A percentile compares a stretch with the other conserved stretches of the same genome.
These are phyloP conservation scores for Deuterostichococcus epilithicus DNA, from an alignment of 139 green algal species.

Conservation along the genomic window DNA sequence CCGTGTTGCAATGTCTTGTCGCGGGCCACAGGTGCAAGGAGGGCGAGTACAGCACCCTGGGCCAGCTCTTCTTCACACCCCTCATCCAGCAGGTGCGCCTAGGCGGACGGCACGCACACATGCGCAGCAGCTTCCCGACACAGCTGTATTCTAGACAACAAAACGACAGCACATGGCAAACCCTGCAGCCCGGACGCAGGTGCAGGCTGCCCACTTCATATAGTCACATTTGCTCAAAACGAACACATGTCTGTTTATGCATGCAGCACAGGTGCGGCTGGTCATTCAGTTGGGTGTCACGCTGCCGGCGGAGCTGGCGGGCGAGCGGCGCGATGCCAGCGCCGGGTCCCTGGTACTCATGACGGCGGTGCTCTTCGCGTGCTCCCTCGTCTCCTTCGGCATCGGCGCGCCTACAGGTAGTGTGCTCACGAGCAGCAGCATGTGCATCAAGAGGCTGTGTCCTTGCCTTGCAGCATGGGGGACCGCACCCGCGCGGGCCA, in stretches of 20 bases:
- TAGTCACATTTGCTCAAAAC: too few relatives aligned
- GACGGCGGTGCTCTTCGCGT: slow-evolving; percentile 33
- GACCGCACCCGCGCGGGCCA: too few relatives aligned
- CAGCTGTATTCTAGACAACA: too few relatives aligned
- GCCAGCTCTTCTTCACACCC: slow-evolving; percentile 68
- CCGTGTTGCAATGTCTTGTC: too few relatives aligned
- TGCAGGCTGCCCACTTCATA: too few relatives aligned
- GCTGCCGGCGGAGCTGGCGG: slow-evolving; percentile 16
- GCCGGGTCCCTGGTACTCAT: slow-evolving; percentile 40
- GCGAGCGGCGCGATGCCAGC: slow-evolving; percentile 9
- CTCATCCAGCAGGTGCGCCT: slow-evolving; percentile 47
- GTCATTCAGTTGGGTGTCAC: slow-evolving; percentile 62
- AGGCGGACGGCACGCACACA: too few relatives aligned
- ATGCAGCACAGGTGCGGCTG: slow-evolving; percentile 17
- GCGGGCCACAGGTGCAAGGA: slow-evolving; percentile 18
- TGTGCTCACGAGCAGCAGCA: background rate
- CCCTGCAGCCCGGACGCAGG: too few relatives aligned
- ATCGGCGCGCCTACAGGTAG: slow-evolving; percentile 56
- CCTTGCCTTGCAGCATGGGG: too few relatives aligned
- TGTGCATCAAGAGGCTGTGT: background rate
- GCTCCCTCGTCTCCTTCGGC: slow-evolving; percentile 67
- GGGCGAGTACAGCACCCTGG: slow-evolving; percentile 42
- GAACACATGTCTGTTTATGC: slow-evolving; percentile 5
- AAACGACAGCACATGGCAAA: too few relatives aligned
- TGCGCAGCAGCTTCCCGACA: too few relatives aligned